Conservation (phyloP, 352 stramenopile genomes). For the Elongisporangium prolatum region DNA sequence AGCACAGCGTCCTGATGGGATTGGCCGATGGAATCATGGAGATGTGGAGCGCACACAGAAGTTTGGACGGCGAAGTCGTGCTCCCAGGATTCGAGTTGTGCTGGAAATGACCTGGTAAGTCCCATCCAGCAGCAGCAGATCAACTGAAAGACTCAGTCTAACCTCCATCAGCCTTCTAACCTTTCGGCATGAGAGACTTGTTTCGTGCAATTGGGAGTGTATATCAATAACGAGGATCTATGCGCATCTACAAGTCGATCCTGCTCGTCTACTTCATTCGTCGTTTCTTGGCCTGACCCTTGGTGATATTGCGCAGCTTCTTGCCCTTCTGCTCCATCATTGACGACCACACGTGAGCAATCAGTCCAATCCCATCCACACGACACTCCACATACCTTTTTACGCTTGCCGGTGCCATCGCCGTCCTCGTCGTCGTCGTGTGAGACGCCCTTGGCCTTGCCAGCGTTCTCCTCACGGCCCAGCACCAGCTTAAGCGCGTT, state of each 20-base stretch:
- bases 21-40: no score
- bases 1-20: no score
- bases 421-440: conserved; percentile 53
- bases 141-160: no score
- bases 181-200: not conserved
- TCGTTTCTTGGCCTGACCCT: conserved; percentile 59
- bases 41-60: no score
- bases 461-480: conserved; percentile 70
- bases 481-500: conserved; percentile 73
- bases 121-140: no score
- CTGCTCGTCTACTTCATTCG: conserved; percentile 39
- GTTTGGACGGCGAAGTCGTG: no score
- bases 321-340: conserved; percentile 19
- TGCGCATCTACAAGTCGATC: not conserved
- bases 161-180: no score
- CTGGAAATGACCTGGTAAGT: no score
- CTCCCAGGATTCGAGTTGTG: no score
- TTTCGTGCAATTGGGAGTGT: conserved; percentile 1
- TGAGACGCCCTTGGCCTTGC: conserved; percentile 62
- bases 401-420: conserved; percentile 42
- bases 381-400: conserved; percentile 29
- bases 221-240: conserved; percentile 3
- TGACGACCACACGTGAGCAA: conserved; percentile 3
- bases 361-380: not conserved
- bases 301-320: conserved; percentile 74